Evolutionary conservation across 805 yeast species (phyloP), one percentile per base, ranked within the genome.

Genomic region (Diddensiella santjacobensis): DNA sequence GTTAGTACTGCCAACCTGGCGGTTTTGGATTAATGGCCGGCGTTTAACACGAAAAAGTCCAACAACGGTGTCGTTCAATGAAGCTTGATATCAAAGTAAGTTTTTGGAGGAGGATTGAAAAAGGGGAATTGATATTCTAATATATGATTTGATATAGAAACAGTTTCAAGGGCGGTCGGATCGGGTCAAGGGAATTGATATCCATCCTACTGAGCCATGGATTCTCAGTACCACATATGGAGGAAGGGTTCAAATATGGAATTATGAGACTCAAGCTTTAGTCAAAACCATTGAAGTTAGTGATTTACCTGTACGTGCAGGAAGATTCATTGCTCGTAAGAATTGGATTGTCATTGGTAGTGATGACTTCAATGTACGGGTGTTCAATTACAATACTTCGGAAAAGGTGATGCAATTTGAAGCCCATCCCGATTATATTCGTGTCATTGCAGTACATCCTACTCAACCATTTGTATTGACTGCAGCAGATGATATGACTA

Each of bases 141-240:
- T 35, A 35, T 26, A 26, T 26, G 8, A 8, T 17, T 35, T n/a
- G n/a, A n/a, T n/a, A n/a, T 35, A 35, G 38, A 35, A 35, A 35
- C 38, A 35, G 60, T 87, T 90, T 69, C 84, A 88, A 58, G 80
- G 93, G 54, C 87, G 96, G 61, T 84, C 97, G 35, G 97, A 90
- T 67, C 83, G 99, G 67, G 97, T 93, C 65, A 93, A 93, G 70
- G 97, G 96, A 43, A 84, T 93, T 63, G 99, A 93, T 70, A 86
- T 93, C 75, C 99, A 93, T 67, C 99, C 99, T 20, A 75, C 90
- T 18, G 99, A 93, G 68, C 98, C 99, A 46, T 91, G 98, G 98
- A 81, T 89, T 8, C 74, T 89, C 61, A 83, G 91, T 46, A 88
- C 96, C n/a, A 74, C 87, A 50, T 89, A 87, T 69, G 85, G 90